Evolutionary conservation across 208 protist species (phyloP).

Genomic region (Kentomonas sorsogonicus): DNA sequence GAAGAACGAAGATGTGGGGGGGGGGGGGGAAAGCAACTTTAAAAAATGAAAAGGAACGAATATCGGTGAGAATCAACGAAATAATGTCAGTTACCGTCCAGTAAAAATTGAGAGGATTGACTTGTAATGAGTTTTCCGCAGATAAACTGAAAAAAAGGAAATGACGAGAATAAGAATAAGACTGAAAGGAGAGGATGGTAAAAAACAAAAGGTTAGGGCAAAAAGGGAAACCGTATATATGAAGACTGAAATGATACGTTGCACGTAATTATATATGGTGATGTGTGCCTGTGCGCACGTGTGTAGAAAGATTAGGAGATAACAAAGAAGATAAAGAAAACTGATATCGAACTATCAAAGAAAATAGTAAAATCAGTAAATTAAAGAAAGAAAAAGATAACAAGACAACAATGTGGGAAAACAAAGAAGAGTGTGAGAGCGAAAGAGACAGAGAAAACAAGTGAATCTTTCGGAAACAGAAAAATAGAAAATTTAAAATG

Average conservation of each 20-base stretch:
- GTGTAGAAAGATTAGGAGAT: too few relatives aligned
- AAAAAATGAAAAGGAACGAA: neutral
- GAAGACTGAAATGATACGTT: too few relatives aligned
- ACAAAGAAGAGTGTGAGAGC: neutral
- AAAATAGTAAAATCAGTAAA: neutral
- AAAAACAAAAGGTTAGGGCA: too few relatives aligned
- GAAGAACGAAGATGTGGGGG: neutral
- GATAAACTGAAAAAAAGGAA: neutral
- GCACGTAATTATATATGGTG: too few relatives aligned
- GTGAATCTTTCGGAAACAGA: neutral
- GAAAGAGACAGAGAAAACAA: neutral
- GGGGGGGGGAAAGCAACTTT: neutral
- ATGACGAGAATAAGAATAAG: neutral
- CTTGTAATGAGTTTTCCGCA: neutral
- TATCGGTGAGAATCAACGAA: neutral
- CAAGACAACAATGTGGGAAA: neutral
- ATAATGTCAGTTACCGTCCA: neutral
- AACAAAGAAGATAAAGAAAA: conserved; percentile 1
- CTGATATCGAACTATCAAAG: neutral
- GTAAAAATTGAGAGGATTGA: neutral
- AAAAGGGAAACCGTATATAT: too few relatives aligned
- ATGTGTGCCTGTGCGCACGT: too few relatives aligned
- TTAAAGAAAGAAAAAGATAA: neutral
- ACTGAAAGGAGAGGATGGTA: too few relatives aligned
- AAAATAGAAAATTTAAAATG: neutral